Conservation (phyloP, 805 yeast genomes). For the Pichia occidentalis region DNA sequence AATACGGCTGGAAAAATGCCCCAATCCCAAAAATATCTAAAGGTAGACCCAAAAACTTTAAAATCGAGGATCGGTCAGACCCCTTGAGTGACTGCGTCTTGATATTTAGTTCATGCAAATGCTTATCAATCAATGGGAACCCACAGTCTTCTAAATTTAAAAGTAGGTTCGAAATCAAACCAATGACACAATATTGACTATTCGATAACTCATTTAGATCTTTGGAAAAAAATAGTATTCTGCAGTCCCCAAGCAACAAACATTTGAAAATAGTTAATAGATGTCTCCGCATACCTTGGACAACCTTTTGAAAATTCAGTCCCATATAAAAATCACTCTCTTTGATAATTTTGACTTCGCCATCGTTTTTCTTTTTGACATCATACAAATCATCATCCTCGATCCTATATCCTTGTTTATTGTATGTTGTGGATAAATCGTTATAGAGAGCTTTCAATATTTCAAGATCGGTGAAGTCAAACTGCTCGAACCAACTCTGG, state of each 20-base stretch:
- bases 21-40: slow-evolving; percentile 79
- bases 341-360: slow-evolving; percentile 26
- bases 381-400: slow-evolving; percentile 30
- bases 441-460: slow-evolving; percentile 66
- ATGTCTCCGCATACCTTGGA: slow-evolving; percentile 51
- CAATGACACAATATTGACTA: slow-evolving; percentile 74
- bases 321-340: slow-evolving; percentile 69
- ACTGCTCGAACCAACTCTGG: slow-evolving; percentile 76
- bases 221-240: slow-evolving; percentile 68
- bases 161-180: slow-evolving; percentile 76
- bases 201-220: slow-evolving; percentile 77
- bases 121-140: slow-evolving; percentile 55
- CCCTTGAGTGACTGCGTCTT: slow-evolving; percentile 66
- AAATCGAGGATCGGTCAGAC: slow-evolving; percentile 69
- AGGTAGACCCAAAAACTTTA: slow-evolving; percentile 82
- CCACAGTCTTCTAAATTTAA: slow-evolving; percentile 71
- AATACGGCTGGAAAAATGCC: slow-evolving; percentile 85
- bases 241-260: slow-evolving; percentile 58
- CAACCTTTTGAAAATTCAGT: slow-evolving; percentile 58
- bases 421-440: slow-evolving; percentile 46
- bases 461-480: slow-evolving; percentile 62
- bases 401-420: slow-evolving; percentile 22
- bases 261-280: slow-evolving; percentile 69
- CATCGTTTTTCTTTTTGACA: background rate
- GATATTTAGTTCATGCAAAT: slow-evolving; percentile 40